Base-by-base conservation (phyloP, 108 stramenopile genomes). In the Aurantiochytrium sp. region DNA sequence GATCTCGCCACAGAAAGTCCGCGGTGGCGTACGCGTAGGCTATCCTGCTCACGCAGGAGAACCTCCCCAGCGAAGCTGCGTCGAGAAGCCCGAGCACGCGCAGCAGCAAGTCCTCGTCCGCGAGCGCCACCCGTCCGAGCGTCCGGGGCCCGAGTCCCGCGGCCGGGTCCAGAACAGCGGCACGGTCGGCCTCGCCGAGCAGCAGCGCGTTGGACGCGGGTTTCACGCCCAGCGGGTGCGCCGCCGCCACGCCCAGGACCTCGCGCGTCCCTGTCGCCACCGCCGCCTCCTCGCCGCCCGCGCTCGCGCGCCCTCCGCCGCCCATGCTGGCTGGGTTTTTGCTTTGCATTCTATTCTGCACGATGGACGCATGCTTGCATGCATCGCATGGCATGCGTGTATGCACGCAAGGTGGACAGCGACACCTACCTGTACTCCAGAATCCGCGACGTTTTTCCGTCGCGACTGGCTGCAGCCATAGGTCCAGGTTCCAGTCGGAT, bases 201-300 rank as follows among this genome's bases (percentile, higher is more conserved):
- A 87, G 16, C 51, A 23, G 23, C 76, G 87, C 87, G 19, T 58
- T 87, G 55, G 29, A 23, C 5, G 5, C 58, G 14, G 87, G 87
- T 55, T 87, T 51, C 29, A 87, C 87, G 87, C 87, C 87, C n/a
- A n/a, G n/a, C 21, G 87, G 87, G 58, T 87, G 87, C 16, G 44
- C 72, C 21, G 18, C 58, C 21, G 58, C 58, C 58, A 18, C 58
- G 58, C 58, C 58, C 58, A 59, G 21, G 58, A 19, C 58, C 21
- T 59, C 58, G 21, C 19, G 21, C 58, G 58, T 21, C 58, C 58
- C 21, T 21, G 58, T 19, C 21, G 58, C 18, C 58, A 0, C 58
- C 19, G 21, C 18, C 18, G 58, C 18, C 18, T 59, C 21, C 58
- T 19, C 58, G 58, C 58, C 58, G 21, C 58, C 18, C 58, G 58